A percentile compares a stretch with the other conserved stretches of the same genome.
These are phyloP conservation scores for Cladorrhinum sp. DNA, from an alignment of 2,329 filamentous ascomycete species.

Conservation along the genomic window DNA sequence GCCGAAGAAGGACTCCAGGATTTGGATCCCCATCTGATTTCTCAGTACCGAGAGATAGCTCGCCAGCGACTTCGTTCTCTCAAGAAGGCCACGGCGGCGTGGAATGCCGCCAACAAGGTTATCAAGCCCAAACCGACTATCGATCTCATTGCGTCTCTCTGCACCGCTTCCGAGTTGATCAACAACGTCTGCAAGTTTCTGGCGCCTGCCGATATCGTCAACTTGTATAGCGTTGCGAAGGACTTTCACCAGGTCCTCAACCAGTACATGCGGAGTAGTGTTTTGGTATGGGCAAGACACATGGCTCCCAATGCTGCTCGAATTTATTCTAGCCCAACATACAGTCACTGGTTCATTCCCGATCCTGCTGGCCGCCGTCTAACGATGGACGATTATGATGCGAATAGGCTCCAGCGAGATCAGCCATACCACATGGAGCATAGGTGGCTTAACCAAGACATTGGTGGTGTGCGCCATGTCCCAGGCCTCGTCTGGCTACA, in stretches of 20 bases:
- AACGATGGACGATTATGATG: constrained; percentile 26
- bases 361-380: constrained; percentile 55
- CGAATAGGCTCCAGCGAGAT: constrained; percentile 13
- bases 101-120: constrained; percentile 4
- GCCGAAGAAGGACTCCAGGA: constrained; percentile 9
- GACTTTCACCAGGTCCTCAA: constrained; percentile 61
- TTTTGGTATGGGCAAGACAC: constrained; percentile 52
- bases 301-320: constrained; percentile 54
- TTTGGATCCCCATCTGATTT: constrained; percentile 3
- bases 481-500: constrained; percentile 66
- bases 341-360: constrained; percentile 52
- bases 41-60: constrained; percentile 19
- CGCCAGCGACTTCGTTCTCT: constrained; percentile 16
- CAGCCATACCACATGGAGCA: background rate
- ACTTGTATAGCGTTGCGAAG: constrained; percentile 62
- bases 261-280: constrained; percentile 55
- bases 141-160: constrained; percentile 45
- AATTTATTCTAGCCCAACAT: constrained; percentile 62
- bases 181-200: constrained; percentile 56
- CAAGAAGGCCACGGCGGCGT: constrained; percentile 12
- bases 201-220: constrained; percentile 54
- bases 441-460: constrained; percentile 10
- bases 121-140: constrained; percentile 22
- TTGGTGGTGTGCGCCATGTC: constrained; percentile 45
- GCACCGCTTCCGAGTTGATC: constrained; percentile 49